Base-by-base conservation (phyloP, 306 rosid species). In the Urtica urens region DNA sequence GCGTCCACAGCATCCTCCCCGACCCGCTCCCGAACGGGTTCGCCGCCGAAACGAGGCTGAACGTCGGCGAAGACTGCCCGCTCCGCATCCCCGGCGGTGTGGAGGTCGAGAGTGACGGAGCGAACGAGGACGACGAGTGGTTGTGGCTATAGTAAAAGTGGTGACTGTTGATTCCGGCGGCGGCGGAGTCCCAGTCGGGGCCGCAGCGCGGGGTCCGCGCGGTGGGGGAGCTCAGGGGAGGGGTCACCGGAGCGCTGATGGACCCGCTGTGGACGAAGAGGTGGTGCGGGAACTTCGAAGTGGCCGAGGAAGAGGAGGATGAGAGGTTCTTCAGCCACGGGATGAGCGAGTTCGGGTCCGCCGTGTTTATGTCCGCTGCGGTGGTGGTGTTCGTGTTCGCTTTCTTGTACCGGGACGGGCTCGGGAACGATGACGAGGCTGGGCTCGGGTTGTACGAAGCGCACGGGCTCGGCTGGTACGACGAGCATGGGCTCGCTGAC, bases 251-350 rank as follows among this genome's bases (percentile, higher is more conserved):
- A 6, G 83, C 83, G 59, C 83, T 77, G 33, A 77, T 64, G 50
- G 83, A 77, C 46, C 83, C 76, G 23, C 76, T 50, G 22, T 69
- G 75, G 35, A 77, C 34, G 40, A 60, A 66, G 15, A 65, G 71
- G 38, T 77, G 54, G 59, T 66, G 67, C 37, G 83, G 67, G 51
- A 59, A 55, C 64, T 67, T 69, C 38, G 79, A 68, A 23, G 70
- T 56, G 45, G 75, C 68, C 19, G 81, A 71, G n/a, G 78, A 68
- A 20, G 79, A 64, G 23, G 34, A 26, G 6, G 82, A 77, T 1
- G 83, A 64, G 57, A 77, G 83, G 50, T 71, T 77, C 41, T 72
- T 77, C 50, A 77, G 71, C 83, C 83, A 77, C 16, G 83, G 83
- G 41, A 77, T 77, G 57, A 77, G 83, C 10, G 83, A 77, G 58